These are phyloP conservation scores for Mucuna pruriens DNA, from an alignment of 306 rosid genomes.

Conservation along the genomic window DNA sequence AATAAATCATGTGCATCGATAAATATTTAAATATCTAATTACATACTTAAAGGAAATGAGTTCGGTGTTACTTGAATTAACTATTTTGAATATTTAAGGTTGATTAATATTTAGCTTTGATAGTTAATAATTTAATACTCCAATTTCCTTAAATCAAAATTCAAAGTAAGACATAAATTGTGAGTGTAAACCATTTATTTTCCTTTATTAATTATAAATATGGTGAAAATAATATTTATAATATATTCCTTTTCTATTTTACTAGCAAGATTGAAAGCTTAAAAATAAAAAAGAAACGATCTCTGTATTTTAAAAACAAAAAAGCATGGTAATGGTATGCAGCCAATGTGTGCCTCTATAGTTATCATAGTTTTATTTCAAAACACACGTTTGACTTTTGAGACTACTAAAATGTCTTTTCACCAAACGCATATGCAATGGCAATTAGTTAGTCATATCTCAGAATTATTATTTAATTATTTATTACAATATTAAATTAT, in stretches of 20 bases:
- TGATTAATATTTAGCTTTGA: too few species aligned
- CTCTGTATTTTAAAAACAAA: background rate
- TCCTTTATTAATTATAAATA: too few species aligned
- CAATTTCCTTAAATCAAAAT: too few species aligned
- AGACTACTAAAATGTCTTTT: background rate
- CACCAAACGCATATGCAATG: conserved; percentile 6
- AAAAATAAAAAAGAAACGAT: background rate
- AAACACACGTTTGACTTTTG: background rate
- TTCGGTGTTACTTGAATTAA: too few species aligned
- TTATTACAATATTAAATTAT: background rate
- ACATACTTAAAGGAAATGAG: too few species aligned
- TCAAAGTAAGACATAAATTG: too few species aligned
- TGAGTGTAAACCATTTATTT: too few species aligned
- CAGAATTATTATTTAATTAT: background rate
- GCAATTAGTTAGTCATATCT: background rate
- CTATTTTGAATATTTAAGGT: too few species aligned
- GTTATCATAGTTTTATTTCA: background rate
- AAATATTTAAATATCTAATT: too few species aligned
- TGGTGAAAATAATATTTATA: too few species aligned
- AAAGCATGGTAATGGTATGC: background rate
- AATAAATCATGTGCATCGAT: too few species aligned
- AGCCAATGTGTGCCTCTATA: background rate
- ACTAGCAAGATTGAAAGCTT: background rate
- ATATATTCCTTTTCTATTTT: background rate
- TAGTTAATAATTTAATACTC: too few species aligned